These are phyloP conservation scores for Fraxinus platypoda DNA, from an alignment of 305 asterid genomes.

Conservation along the genomic window DNA sequence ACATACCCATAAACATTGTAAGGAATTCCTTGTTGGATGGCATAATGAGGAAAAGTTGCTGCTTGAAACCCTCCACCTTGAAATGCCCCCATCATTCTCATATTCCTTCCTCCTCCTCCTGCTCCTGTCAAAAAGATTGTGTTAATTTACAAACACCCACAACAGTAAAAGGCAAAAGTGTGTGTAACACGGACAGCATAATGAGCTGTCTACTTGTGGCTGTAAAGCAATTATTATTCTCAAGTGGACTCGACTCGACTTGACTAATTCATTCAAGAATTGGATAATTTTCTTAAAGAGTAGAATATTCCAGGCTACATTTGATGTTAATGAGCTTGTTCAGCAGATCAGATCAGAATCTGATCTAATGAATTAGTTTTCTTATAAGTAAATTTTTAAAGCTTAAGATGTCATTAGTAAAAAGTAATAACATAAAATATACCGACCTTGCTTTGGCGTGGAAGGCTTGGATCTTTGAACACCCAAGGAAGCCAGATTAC, in stretches of 20 bases:
- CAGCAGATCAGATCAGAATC: neutral
- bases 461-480: slow-evolving; percentile 96
- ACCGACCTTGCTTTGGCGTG: slow-evolving; percentile 70
- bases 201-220: slow-evolving; percentile 60
- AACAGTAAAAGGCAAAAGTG: slow-evolving; percentile 29
- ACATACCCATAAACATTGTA: slow-evolving; percentile 75
- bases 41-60: slow-evolving; percentile 54
- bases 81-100: slow-evolving; percentile 68
- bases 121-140: neutral
- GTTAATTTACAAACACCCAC: neutral
- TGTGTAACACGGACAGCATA: slow-evolving; percentile 30
- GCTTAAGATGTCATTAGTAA: neutral
- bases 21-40: slow-evolving; percentile 81
- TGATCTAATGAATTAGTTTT: neutral
- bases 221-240: slow-evolving; percentile 19
- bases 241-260: neutral
- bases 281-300: neutral
- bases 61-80: slow-evolving; percentile 49
- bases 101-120: slow-evolving; percentile 54
- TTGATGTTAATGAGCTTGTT: neutral
- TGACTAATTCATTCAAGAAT: neutral
- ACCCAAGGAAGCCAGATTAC: slow-evolving; percentile 97
- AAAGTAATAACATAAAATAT: neutral
- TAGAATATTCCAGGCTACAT: neutral
- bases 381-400: neutral